phyloP scores from a whole-genome alignment of 805 yeast species.

The Kazachstania kunashirensis region DNA sequence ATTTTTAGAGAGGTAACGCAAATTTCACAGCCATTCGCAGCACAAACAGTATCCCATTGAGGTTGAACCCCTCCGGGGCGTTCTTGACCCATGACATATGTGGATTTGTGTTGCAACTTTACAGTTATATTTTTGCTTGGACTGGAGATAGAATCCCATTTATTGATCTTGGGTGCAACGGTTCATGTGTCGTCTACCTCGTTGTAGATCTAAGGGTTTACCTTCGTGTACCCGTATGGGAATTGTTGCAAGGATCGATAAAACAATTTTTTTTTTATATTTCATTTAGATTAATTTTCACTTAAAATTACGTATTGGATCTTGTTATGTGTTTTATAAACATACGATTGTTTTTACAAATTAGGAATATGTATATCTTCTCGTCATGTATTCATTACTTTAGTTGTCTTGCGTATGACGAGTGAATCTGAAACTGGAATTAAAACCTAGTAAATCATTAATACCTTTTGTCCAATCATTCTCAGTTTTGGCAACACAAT shows the following conservation, averaged over 20 bases:
- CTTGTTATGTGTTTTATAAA: too few species aligned
- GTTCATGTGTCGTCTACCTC: constrained; percentile 41
- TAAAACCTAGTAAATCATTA: constrained; percentile 81
- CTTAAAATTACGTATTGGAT: not conserved
- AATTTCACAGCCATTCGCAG: constrained; percentile 54
- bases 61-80: constrained; percentile 57
- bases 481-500: constrained; percentile 76
- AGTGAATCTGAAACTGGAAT: constrained; percentile 61
- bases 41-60: constrained; percentile 55
- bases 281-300: too few species aligned
- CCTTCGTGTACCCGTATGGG: constrained; percentile 76
- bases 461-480: constrained; percentile 91
- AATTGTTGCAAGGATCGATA: constrained; percentile 43
- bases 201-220: constrained; percentile 47
- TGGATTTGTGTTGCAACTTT: constrained; percentile 36
- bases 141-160: constrained; percentile 46
- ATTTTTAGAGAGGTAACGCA: constrained; percentile 39
- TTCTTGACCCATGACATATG: constrained; percentile 62
- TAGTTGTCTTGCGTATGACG: constrained; percentile 10
- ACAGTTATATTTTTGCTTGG: constrained; percentile 30
- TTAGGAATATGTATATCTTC: too few species aligned
- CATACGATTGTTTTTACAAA: too few species aligned
- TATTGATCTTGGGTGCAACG: constrained; percentile 70
- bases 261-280: constrained; percentile 22
- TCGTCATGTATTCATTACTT: too few species aligned